phyloP scores from a whole-genome alignment of 495 filamentous ascomycete species.

The Cryomyces minteri region DNA sequence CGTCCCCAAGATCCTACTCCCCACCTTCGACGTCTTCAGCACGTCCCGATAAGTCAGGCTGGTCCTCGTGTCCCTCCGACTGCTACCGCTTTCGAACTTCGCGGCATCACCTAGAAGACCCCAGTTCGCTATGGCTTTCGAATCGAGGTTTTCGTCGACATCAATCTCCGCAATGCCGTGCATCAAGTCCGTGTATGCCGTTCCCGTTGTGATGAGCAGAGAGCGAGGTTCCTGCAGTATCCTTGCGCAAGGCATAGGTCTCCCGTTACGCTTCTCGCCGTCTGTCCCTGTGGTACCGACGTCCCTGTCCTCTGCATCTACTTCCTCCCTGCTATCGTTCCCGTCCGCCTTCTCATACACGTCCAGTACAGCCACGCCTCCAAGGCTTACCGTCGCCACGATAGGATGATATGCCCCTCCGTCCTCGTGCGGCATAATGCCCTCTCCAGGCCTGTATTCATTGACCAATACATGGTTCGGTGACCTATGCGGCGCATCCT shows the following conservation, averaged over 20 bases:
- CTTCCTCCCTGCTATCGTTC: slow-evolving; percentile 3
- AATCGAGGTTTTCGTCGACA: slow-evolving; percentile 16
- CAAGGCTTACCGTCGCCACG: slow-evolving; percentile 80
- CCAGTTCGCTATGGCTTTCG: slow-evolving; percentile 70
- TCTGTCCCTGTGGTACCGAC: neutral
- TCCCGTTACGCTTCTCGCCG: no score
- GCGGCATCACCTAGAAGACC: slow-evolving; percentile 42
- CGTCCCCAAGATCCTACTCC: slow-evolving; percentile 9
- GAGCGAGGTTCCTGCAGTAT: slow-evolving; percentile 70
- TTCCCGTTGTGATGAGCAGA: slow-evolving; percentile 18
- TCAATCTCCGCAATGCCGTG: slow-evolving; percentile 22
- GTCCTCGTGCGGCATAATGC: slow-evolving; percentile 95
- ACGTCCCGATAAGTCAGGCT: slow-evolving; percentile 94
- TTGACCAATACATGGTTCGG: slow-evolving; percentile 93
- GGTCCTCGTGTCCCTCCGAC: slow-evolving; percentile 45
- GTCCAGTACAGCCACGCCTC: slow-evolving; percentile 58
- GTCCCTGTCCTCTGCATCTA: slow-evolving; percentile 10
- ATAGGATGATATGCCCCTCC: slow-evolving; percentile 70
- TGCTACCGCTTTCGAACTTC: slow-evolving; percentile 34
- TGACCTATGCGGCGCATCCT: slow-evolving; percentile 44
- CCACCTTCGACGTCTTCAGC: slow-evolving; percentile 38
- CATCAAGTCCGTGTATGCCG: slow-evolving; percentile 17
- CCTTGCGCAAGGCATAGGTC: slow-evolving; percentile 24
- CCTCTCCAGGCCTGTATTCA: slow-evolving; percentile 73
- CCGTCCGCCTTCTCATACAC: slow-evolving; percentile 43